These are phyloP conservation scores for Candida railenensis DNA, from an alignment of 805 yeast genomes.

Conservation along the genomic window DNA sequence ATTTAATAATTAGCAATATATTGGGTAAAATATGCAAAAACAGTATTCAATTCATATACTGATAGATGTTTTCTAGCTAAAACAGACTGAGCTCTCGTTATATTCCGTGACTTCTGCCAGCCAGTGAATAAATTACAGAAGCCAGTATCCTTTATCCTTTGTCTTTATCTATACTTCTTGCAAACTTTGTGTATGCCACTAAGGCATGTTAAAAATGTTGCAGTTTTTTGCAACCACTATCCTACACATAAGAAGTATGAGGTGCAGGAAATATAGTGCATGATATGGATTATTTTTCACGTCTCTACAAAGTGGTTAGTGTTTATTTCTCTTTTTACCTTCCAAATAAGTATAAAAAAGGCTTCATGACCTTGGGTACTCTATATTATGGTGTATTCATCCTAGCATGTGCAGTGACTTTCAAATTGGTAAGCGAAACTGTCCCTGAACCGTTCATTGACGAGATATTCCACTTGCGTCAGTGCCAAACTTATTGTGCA, in stretches of 20 bases:
- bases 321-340: not conserved
- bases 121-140: too few species aligned
- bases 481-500: slow-evolving; percentile 64
- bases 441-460: slow-evolving; percentile 51
- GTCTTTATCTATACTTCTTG: too few species aligned
- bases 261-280: too few species aligned
- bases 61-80: not conserved
- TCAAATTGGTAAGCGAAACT: slow-evolving; percentile 15
- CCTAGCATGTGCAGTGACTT: slow-evolving; percentile 1
- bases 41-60: not conserved
- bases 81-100: not conserved
- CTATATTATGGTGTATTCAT: slow-evolving; percentile 1
- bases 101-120: too few species aligned
- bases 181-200: too few species aligned
- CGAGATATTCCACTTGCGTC: slow-evolving; percentile 84
- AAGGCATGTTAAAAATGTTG: too few species aligned
- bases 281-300: too few species aligned
- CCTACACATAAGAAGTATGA: too few species aligned
- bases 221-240: too few species aligned
- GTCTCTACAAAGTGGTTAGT: not conserved
- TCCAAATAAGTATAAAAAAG: not conserved
- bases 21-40: not conserved
- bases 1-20: not conserved
- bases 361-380: not conserved
- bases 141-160: too few species aligned